Base-by-base conservation (phyloP, 495 filamentous ascomycete genomes). In the Penicillium egyptiacum region DNA sequence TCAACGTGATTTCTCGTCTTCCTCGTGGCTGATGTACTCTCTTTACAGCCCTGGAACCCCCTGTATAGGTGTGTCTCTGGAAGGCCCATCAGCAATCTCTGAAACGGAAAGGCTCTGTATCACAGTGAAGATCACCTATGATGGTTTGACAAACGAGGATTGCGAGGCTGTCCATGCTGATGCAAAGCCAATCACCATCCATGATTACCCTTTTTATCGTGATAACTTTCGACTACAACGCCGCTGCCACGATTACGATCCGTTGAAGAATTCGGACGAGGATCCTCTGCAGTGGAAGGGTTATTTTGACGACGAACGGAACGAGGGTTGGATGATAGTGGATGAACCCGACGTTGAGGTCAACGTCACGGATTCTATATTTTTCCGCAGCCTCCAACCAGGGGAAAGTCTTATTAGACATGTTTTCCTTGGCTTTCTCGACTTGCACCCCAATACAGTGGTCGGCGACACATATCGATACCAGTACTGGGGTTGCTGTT, bases 31-130 rank as follows among this genome's bases (percentile, higher is more conserved):
- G 40, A 54, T 44, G 22, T 4, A 31, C 40, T 31, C 19, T 6
- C 23, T 33, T 53, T 31, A 53, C 17, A 54, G 51, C 37, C 26
- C 26, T 54, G 41, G 52, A 55, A 23, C 52, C 52, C 41, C 52
- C 35, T 55, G 7, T 23, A 35, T 45, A 33, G 39, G 52, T 46
- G 41, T 45, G 41, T 47, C 37, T 37, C 26, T 55, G 12, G 41
- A 55, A 25, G 26, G 52, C n/a, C 52, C 52, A 45, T 55, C 41
- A n/a, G 22, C 35, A 39, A 37, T 45, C 4, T 55, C 42, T 11
- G 46, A 39, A 55, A 25, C 52, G 19, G 23, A 53, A 19, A 20
- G 17, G 12, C 1, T 44, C 14, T 16, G 1, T 28, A 12, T 53
- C 12, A 53, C 25, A 14, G 16, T 28, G 10, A 44, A 44, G 14